Evolutionary conservation across 139 green algal species (phyloP).

Genomic region (Zygnema cylindricum): DNA sequence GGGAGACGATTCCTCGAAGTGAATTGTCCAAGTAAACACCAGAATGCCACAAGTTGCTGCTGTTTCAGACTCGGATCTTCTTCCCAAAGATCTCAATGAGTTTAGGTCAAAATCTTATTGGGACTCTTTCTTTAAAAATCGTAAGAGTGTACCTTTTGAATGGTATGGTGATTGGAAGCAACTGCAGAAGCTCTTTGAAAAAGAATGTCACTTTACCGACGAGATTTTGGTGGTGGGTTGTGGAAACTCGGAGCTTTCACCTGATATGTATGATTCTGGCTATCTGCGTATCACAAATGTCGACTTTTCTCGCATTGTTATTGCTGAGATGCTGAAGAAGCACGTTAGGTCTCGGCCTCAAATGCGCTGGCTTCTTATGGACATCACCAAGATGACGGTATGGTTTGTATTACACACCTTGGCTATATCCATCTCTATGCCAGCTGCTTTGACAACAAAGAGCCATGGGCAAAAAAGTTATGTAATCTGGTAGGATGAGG

Average conservation of each 20-base stretch:
- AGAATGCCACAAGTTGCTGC: neutral
- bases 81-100: slow-evolving; percentile 26
- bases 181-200: slow-evolving; percentile 17
- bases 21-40: no score
- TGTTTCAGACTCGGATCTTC: slow-evolving; percentile 35
- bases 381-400: slow-evolving; percentile 68
- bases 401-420: no score
- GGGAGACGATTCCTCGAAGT: no score
- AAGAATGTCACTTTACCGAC: neutral
- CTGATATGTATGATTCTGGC: slow-evolving; percentile 70
- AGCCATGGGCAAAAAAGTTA: no score
- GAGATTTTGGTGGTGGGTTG: slow-evolving; percentile 63
- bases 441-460: no score
- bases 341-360: slow-evolving; percentile 65
- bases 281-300: slow-evolving; percentile 69
- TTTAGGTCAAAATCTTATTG: slow-evolving; percentile 53
- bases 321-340: slow-evolving; percentile 70
- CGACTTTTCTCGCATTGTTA: slow-evolving; percentile 67
- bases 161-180: slow-evolving; percentile 71
- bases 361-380: slow-evolving; percentile 74
- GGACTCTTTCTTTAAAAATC: slow-evolving; percentile 55
- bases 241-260: slow-evolving; percentile 72
- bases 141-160: slow-evolving; percentile 66
- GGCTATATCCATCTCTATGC: no score
- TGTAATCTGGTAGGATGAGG: no score